Evolutionary conservation across 805 yeast species (phyloP).

Genomic region (Soucietia sequanensis): DNA sequence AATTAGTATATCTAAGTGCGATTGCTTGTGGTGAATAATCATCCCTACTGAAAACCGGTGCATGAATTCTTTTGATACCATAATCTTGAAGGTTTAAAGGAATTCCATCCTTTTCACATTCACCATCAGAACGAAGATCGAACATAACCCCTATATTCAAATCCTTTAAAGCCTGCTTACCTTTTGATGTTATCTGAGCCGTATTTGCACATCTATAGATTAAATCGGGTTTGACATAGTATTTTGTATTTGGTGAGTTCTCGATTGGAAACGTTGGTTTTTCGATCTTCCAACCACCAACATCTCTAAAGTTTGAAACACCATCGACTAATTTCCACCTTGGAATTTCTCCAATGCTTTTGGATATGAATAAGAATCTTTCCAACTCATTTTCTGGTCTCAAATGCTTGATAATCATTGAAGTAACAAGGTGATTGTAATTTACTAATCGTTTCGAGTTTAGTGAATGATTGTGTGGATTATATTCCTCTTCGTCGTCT

Average conservation of each 20-base stretch:
- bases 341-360: slow-evolving; percentile 37
- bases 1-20: slow-evolving; percentile 52
- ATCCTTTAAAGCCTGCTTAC: slow-evolving; percentile 37
- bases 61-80: slow-evolving; percentile 48
- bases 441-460: slow-evolving; percentile 49
- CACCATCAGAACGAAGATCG: slow-evolving; percentile 67
- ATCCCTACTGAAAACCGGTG: slow-evolving; percentile 53
- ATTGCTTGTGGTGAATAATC: slow-evolving; percentile 66
- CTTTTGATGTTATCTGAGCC: slow-evolving; percentile 49
- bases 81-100: slow-evolving; percentile 34
- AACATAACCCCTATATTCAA: slow-evolving; percentile 55
- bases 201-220: slow-evolving; percentile 67
- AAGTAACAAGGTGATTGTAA: slow-evolving; percentile 54
- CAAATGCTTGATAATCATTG: slow-evolving; percentile 49
- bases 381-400: slow-evolving; percentile 45
- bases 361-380: slow-evolving; percentile 47
- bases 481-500: slow-evolving; percentile 27
- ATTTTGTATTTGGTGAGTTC: slow-evolving; percentile 13
- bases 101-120: slow-evolving; percentile 47
- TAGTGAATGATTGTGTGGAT: slow-evolving; percentile 44
- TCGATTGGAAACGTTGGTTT: slow-evolving; percentile 22
- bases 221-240: slow-evolving; percentile 50
- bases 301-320: slow-evolving; percentile 70
- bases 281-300: slow-evolving; percentile 68
- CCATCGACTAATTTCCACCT: slow-evolving; percentile 69